phyloP scores from a whole-genome alignment of 2,329 filamentous ascomycete species.

The Grosmannia serpens region DNA sequence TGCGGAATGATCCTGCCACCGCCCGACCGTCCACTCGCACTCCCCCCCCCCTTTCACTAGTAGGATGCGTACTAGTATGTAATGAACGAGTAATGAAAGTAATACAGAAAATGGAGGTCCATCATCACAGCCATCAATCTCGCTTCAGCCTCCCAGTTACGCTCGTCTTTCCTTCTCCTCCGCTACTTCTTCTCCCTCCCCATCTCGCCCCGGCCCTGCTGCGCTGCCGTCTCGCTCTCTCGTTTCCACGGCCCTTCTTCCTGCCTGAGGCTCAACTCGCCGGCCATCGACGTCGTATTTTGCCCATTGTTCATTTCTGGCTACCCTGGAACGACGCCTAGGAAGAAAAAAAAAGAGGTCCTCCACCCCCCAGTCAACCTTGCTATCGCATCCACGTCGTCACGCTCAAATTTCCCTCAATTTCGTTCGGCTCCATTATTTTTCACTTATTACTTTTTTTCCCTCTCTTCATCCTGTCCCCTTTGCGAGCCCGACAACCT shows the following conservation, averaged over 20 bases:
- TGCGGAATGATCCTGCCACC: not conserved
- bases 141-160: not conserved
- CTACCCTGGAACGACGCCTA: not conserved
- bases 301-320: conserved; percentile 1
- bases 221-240: not conserved
- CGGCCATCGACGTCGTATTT: not conserved
- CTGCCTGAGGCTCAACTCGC: not conserved
- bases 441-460: conserved; percentile 16
- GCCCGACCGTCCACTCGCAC: not conserved
- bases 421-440: conserved; percentile 1
- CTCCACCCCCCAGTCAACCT: not conserved
- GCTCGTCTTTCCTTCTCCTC: not conserved
- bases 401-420: conserved; percentile 3
- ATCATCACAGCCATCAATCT: not conserved
- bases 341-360: not conserved
- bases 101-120: not conserved
- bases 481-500: not conserved
- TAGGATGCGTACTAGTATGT: not conserved
- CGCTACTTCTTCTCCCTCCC: not conserved
- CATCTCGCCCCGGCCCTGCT: not conserved
- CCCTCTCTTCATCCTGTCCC: not conserved
- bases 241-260: not conserved
- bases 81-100: no score
- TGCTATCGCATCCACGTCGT: conserved; percentile 2
- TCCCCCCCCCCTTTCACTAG: not conserved